Base-by-base conservation (phyloP, 2,329 filamentous ascomycete species). In the Cercospora zeae-maydis region DNA sequence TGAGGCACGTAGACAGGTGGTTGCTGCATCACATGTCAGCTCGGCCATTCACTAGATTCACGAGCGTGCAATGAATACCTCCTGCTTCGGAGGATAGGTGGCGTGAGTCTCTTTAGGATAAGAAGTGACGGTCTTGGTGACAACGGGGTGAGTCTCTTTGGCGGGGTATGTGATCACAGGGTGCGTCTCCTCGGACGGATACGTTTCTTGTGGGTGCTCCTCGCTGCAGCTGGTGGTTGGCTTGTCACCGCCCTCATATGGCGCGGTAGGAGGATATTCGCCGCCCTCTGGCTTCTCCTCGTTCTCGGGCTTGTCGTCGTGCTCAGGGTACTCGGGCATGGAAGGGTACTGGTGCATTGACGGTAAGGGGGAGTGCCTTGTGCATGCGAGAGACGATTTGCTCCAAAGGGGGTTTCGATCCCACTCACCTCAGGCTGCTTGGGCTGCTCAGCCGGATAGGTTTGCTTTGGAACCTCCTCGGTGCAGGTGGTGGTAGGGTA, bases 191-290 rank as follows among this genome's bases (percentile, higher is more conserved):
- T 57, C n/a, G 30, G 55, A 19, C 47, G 55, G 55, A 8, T 58
- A 27, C 24, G 24, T 27, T 3, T 27, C 3, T 27, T 27, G 24
- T 16, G 34, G 21, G 11, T 19, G 11, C 27, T 58, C 55, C 21
- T 58, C 55, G 16, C 34, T 42, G 55, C 55, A 58, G 55, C 36
- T 58, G 39, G 34, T 58, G 24, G 58, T 42, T 42, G 58, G 24
- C 3, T 27, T 3, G 3, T 27, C 24, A 3, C 6, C 24, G 24
- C 24, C 6, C 24, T n/a, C n/a, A n/a, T n/a, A n/a, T n/a, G n/a
- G n/a, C n/a, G n/a, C 24, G 24, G 24, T n/a, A n/a, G 24, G 6
- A 27, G 24, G 24, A 6, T 36, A 34, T 31, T 42, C 39, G 19
- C 9, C 16, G 9, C 19, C 11, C 4, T 42, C 39, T 42, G 39